These are phyloP conservation scores for Astraeus odoratus DNA, from an alignment of 768 basidiomycete genomes.

Conservation along the genomic window DNA sequence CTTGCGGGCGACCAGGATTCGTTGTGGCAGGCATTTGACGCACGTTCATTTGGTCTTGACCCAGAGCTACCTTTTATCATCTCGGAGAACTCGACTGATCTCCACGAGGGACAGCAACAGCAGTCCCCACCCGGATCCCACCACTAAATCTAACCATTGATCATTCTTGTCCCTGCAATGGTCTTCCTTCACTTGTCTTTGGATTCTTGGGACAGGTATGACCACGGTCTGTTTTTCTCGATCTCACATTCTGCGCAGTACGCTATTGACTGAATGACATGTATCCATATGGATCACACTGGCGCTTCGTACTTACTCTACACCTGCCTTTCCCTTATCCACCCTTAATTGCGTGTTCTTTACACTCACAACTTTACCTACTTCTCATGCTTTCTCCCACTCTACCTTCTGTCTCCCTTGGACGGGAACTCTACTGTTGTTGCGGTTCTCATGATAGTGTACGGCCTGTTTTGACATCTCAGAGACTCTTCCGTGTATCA, in stretches of 20 bases:
- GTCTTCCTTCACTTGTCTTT: slow-evolving; percentile 5
- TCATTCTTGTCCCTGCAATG: slow-evolving; percentile 3
- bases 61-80: slow-evolving; percentile 71
- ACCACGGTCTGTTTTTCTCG: neutral
- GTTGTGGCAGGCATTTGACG: slow-evolving; percentile 59
- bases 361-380: neutral
- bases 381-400: neutral
- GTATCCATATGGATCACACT: slow-evolving; percentile 26
- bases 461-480: neutral
- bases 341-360: neutral
- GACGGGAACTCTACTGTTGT: neutral
- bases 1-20: slow-evolving; percentile 31
- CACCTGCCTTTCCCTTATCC: neutral
- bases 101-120: slow-evolving; percentile 23
- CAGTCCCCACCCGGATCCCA: slow-evolving; percentile 22
- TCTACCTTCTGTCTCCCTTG: neutral
- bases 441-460: neutral
- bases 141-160: slow-evolving; percentile 7
- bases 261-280: slow-evolving; percentile 5
- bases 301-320: neutral
- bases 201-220: neutral
- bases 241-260: neutral
- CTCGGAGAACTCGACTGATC: slow-evolving; percentile 28
- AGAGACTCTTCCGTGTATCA: slow-evolving; percentile 3
- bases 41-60: slow-evolving; percentile 66